phyloP scores from a whole-genome alignment of 192 early-diverging fungal species.

The Linnemannia elongata region DNA sequence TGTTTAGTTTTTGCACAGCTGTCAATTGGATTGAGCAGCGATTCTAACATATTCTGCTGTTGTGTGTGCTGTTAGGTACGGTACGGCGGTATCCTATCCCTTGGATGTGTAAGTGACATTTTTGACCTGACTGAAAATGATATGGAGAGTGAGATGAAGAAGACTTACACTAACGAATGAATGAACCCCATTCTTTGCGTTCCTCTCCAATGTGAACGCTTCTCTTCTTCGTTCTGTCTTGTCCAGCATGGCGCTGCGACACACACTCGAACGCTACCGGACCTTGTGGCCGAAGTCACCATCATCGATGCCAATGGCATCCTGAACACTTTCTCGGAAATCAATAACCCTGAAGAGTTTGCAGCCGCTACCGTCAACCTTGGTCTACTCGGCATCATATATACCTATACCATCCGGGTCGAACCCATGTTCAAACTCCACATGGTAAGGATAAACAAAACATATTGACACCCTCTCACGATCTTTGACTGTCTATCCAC shows the following conservation, averaged over 20 bases:
- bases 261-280: constrained; percentile 31
- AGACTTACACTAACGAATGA: neutral
- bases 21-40: too few species aligned
- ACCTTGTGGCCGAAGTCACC: constrained; percentile 44
- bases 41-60: too few species aligned
- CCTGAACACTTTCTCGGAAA: constrained; percentile 37
- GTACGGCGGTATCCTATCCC: constrained; percentile 25
- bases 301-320: constrained; percentile 40
- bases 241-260: constrained; percentile 46
- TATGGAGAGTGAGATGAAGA: neutral
- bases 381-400: constrained; percentile 57
- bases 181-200: too few species aligned
- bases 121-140: too few species aligned
- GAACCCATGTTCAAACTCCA: neutral
- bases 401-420: constrained; percentile 11
- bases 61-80: neutral
- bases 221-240: neutral
- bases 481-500: neutral
- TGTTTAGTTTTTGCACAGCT: neutral
- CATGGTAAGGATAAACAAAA: neutral
- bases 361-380: constrained; percentile 48
- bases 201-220: neutral
- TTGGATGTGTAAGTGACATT: constrained; percentile 24
- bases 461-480: neutral
- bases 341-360: constrained; percentile 42